phyloP scores from a whole-genome alignment of 1,284 basidiomycete species.

The Moesziomyces sp. region DNA sequence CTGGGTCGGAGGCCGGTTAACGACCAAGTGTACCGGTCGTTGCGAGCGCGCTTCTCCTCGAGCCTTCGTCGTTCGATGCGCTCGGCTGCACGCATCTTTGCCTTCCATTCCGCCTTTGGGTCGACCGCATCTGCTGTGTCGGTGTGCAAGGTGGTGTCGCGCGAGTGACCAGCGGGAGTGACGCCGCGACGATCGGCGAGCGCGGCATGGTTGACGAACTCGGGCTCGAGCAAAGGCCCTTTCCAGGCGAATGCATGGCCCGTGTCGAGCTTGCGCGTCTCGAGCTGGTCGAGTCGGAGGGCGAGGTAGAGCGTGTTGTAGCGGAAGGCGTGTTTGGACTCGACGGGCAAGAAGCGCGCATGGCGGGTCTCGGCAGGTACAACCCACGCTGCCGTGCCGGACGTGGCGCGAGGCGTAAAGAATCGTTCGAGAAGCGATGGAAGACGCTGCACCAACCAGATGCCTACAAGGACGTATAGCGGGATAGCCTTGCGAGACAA shows the following conservation, averaged over 20 bases:
- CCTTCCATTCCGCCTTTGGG: constrained; percentile 21
- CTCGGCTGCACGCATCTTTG: constrained; percentile 32
- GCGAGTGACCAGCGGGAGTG: constrained; percentile 4
- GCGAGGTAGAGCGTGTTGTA: constrained; percentile 77
- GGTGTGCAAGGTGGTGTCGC: not conserved
- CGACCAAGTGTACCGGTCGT: constrained; percentile 19
- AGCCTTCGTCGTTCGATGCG: constrained; percentile 13
- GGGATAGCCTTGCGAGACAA: constrained; percentile 7
- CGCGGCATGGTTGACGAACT: constrained; percentile 23
- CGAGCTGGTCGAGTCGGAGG: constrained; percentile 74
- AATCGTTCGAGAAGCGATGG: constrained; percentile 23
- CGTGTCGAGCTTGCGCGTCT: constrained; percentile 72
- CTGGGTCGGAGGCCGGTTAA: constrained; percentile 23
- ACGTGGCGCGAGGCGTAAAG: constrained; percentile 2
- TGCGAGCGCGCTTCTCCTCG: constrained; percentile 28
- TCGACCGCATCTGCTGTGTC: not conserved
- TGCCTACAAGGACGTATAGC: constrained; percentile 14
- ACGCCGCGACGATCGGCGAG: constrained; percentile 16
- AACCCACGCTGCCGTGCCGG: constrained; percentile 26
- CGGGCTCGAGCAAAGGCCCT: constrained; percentile 17
- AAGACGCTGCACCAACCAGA: constrained; percentile 1
- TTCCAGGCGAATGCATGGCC: constrained; percentile 67
- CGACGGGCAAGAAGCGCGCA: constrained; percentile 73
- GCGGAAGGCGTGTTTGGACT: constrained; percentile 74
- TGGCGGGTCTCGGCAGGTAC: constrained; percentile 69